A percentile compares a stretch with the other conserved stretches of the same genome.
These are phyloP conservation scores for Paramecium octaurelia DNA, from an alignment of 73 alveolate species.

Conservation along the genomic window DNA sequence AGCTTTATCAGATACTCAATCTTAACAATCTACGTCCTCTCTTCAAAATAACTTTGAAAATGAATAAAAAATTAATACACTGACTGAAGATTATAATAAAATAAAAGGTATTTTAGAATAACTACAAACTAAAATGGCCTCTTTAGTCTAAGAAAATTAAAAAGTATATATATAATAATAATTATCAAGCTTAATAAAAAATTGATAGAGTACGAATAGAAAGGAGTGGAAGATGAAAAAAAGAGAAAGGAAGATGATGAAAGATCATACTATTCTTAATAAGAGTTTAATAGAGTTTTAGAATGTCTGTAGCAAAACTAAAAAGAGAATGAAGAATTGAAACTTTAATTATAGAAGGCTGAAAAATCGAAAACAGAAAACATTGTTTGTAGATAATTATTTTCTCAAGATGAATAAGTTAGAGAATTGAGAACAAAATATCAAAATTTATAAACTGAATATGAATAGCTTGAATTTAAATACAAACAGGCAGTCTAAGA, in stretches of 20 bases:
- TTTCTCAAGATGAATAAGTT: slow-evolving; percentile 6
- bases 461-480: slow-evolving; percentile 20
- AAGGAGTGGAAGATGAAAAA: neutral
- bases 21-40: neutral
- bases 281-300: slow-evolving; percentile 25
- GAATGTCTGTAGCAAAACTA: slow-evolving; percentile 16
- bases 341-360: neutral
- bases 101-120: slow-evolving; percentile 9
- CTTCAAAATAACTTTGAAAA: neutral
- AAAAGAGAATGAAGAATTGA: slow-evolving; percentile 38
- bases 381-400: neutral
- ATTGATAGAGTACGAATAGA: neutral
- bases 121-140: slow-evolving; percentile 7
- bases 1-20: neutral
- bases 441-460: slow-evolving; percentile 24
- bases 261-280: neutral
- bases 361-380: neutral
- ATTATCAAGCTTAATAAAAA: neutral
- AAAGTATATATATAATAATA: neutral
- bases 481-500: neutral
- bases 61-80: neutral
- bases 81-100: slow-evolving; percentile 47
- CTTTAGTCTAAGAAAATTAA: slow-evolving; percentile 19
- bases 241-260: neutral
- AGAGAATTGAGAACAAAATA: neutral